Percentiles rank a stretch among this genome's conserved stretches.
phyloP scores from a whole-genome alignment of 2,329 filamentous ascomycete genomes.

The Colletotrichum sp. region DNA sequence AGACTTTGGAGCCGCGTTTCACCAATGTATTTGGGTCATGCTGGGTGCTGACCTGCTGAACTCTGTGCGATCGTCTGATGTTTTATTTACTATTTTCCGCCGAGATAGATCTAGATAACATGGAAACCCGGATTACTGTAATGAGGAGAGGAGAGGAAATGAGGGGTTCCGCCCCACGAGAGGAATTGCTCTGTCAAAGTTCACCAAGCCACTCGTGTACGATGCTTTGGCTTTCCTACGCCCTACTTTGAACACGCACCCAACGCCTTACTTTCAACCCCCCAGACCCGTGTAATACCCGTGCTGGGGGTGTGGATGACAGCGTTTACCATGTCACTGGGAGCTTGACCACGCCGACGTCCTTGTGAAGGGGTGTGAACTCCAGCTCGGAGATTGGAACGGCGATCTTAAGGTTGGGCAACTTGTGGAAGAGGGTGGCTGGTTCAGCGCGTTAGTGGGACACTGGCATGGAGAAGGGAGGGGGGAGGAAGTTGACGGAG shows the following conservation, averaged over 20 bases:
- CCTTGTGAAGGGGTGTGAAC: slow-evolving; percentile 40
- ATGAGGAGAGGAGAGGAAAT: background rate
- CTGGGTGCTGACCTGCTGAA: background rate
- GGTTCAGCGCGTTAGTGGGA: background rate
- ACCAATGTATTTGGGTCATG: background rate
- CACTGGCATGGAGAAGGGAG: background rate
- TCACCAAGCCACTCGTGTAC: background rate
- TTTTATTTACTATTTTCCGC: background rate
- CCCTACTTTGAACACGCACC: background rate
- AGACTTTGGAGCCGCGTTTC: background rate
- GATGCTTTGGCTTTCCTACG: background rate
- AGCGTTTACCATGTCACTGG: slow-evolving; percentile 36
- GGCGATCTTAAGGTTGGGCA: slow-evolving; percentile 45
- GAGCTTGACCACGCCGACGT: slow-evolving; percentile 45
- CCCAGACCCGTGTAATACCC: background rate
- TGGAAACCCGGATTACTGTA: background rate
- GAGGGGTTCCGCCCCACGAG: background rate
- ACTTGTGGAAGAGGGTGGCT: slow-evolving; percentile 37
- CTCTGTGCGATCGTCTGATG: background rate
- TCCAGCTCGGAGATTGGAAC: slow-evolving; percentile 42
- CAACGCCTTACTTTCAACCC: background rate
- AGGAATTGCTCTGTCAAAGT: background rate
- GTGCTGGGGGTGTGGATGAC: too few relatives aligned
- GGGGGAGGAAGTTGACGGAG: background rate
- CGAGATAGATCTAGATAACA: background rate